phyloP scores from a whole-genome alignment of 176 grass and related monocot species.

The Coix lacrymajobi region DNA sequence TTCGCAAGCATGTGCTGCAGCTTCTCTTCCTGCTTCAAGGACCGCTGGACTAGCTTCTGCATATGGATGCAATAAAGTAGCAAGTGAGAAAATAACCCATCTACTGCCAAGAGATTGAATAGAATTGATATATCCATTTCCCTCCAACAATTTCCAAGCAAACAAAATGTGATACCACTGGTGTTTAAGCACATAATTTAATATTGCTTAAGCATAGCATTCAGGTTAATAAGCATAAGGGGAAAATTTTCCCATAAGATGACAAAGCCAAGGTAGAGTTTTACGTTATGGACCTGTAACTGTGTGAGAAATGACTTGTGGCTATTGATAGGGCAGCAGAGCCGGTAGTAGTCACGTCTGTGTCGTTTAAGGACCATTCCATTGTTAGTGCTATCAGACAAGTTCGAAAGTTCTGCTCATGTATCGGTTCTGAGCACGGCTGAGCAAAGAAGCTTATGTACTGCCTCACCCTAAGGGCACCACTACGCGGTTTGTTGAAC shows the following conservation, averaged over 20 bases:
- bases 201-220: background rate
- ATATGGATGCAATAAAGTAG: background rate
- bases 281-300: background rate
- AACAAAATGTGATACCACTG: background rate
- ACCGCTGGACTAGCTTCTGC: conserved; percentile 66
- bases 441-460: no score
- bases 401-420: no score
- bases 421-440: no score
- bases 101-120: background rate
- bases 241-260: background rate
- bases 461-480: no score
- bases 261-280: no score
- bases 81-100: conserved; percentile 17
- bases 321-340: no score
- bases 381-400: no score
- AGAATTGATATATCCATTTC: background rate
- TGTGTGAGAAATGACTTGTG: no score
- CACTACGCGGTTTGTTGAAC: no score
- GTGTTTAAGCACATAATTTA: background rate
- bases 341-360: no score
- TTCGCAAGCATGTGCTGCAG: conserved; percentile 79
- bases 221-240: background rate
- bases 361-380: no score
- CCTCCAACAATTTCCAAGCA: background rate
- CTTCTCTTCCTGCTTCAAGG: conserved; percentile 65